Base-by-base conservation (phyloP, 2,329 filamentous ascomycete species). In the Endothia cerciana region DNA sequence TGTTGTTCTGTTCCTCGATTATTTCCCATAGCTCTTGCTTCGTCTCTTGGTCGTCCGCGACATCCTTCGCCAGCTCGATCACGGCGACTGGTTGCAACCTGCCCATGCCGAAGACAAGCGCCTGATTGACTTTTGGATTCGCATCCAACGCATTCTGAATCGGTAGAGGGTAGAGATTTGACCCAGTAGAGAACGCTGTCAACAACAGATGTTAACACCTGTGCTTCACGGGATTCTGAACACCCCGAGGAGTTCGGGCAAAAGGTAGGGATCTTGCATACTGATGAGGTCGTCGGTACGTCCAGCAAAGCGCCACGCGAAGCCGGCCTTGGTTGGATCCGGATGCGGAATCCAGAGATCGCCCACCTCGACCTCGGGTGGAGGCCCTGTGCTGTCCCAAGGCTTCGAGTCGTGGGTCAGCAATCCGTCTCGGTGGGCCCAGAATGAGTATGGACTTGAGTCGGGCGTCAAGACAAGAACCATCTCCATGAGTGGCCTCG, bases 281-380 rank as follows among this genome's bases (percentile, higher is more conserved):
- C 28, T 65, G 38, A 67, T 49, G 19, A 63, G 60, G 11, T 67
- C 65, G 47, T 75, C 73, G 15, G 68, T 71, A 15, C 70, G 67
- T 13, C 70, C 71, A 1, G 56, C 66, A 30, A 70, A 72, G 17
- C 65, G 66, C 67, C 67, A 72, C 1, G 61, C 70, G 25, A 65
- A 70, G 1, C 33, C 33, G 5, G 69, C 66, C 59, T 70, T 70
- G 30, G 57, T 53, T 28, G 69, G 69, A 47, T 72, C 67, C 17
- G 70, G 68, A 28, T 72, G 71, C 8, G 67, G 68, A 6, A 64
- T 66, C 65, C 69, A 71, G 17, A 72, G 66, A 51, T 72, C 70
- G 15, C 70, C 70, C 45, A 65, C 47, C 19, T 53, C 62, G 62
- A 43, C 63, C 33, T 71, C 68, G 30, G 47, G 49, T n/a, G 63